phyloP scores from a whole-genome alignment of 208 protist genomes.

The Phytomonas francai region DNA sequence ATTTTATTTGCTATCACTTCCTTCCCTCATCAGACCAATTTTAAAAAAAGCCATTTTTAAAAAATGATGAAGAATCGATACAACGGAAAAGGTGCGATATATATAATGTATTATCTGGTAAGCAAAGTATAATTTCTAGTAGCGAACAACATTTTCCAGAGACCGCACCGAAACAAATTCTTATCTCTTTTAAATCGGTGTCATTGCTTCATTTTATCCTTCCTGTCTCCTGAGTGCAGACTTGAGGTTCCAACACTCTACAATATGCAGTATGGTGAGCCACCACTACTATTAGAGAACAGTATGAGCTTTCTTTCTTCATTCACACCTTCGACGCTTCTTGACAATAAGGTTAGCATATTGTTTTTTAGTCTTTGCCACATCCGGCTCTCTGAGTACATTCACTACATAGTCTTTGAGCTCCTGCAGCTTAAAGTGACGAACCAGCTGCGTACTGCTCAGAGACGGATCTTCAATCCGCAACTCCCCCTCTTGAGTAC shows the following conservation, averaged over 20 bases:
- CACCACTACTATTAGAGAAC: background rate
- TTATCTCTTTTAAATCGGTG: background rate
- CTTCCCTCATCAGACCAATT: background rate
- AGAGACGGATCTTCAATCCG: background rate
- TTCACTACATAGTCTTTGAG: background rate
- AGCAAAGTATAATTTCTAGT: background rate
- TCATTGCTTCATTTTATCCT: background rate
- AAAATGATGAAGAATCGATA: background rate
- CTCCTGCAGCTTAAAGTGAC: background rate
- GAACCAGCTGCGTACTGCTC: background rate
- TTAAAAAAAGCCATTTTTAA: background rate
- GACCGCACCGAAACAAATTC: background rate
- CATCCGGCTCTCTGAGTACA: background rate
- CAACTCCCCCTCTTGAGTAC: background rate
- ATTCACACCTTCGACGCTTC: constrained; percentile 1
- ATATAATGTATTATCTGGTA: background rate
- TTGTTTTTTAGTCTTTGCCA: background rate
- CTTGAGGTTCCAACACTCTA: background rate
- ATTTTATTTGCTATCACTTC: background rate
- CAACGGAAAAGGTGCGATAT: background rate
- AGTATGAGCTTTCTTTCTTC: background rate
- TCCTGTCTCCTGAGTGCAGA: background rate
- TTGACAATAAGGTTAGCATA: background rate
- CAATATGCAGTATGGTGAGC: background rate
- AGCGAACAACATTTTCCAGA: background rate